phyloP scores from a whole-genome alignment of 306 rosid species.

The Sophora flavescens region DNA sequence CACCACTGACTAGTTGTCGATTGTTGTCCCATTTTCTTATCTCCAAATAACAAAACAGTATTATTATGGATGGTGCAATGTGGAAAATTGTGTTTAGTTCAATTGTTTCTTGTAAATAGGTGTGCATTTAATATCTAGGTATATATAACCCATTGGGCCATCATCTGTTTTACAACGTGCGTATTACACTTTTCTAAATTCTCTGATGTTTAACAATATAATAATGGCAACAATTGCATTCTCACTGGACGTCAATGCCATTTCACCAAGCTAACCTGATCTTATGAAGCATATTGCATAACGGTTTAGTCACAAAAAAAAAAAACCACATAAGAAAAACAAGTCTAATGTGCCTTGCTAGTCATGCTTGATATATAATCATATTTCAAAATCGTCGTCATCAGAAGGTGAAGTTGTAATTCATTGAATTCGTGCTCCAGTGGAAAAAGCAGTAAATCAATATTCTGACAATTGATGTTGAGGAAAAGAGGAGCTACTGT shows the following conservation, averaged over 20 bases:
- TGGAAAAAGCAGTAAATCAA: neutral
- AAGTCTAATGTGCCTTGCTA: neutral
- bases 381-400: constrained; percentile 22
- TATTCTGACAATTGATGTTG: neutral
- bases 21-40: no score
- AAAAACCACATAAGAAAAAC: neutral
- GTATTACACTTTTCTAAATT: no score
- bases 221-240: neutral
- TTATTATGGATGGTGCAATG: no score
- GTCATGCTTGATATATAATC: constrained; percentile 12
- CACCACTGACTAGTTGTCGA: no score
- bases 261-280: neutral
- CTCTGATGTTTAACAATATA: neutral
- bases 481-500: constrained; percentile 15
- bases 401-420: constrained; percentile 7
- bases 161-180: no score
- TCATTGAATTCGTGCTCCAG: constrained; percentile 29
- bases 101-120: no score
- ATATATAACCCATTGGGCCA: no score
- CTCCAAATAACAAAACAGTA: no score
- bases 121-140: no score
- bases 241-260: neutral
- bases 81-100: no score
- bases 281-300: constrained; percentile 7
- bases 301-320: neutral